Evolutionary conservation across 305 asterid species (phyloP).

Genomic region (Solanum chacoense): DNA sequence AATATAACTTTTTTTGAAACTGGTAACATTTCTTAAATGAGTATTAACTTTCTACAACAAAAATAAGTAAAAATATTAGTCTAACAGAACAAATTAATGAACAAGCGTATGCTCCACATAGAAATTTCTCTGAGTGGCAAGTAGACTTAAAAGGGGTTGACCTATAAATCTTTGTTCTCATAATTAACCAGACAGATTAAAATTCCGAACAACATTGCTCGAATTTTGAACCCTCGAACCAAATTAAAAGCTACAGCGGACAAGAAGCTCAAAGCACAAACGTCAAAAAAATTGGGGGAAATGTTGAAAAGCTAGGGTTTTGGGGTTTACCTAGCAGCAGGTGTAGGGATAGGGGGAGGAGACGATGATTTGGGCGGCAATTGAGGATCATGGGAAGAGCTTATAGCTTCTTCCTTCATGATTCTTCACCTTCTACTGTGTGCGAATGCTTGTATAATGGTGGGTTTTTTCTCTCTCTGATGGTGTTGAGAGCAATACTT

Average conservation of each 20-base stretch:
- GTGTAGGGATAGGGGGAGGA: conserved; percentile 66
- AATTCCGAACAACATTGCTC: background rate
- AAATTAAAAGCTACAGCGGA: background rate
- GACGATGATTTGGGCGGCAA: conserved; percentile 66
- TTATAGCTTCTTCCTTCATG: conserved; percentile 85
- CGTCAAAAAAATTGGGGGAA: background rate
- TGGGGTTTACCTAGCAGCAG: conserved; percentile 68
- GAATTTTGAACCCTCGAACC: background rate
- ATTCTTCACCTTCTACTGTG: background rate
- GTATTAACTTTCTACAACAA: background rate
- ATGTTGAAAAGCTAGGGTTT: conserved; percentile 18
- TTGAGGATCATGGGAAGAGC: conserved; percentile 76
- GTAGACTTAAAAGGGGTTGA: background rate
- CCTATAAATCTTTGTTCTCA: background rate
- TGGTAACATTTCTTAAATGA: background rate
- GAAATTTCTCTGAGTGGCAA: background rate
- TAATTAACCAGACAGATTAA: background rate
- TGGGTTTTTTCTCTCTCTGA: background rate
- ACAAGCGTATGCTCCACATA: background rate
- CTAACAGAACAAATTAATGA: background rate
- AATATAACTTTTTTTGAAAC: background rate
- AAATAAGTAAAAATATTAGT: background rate
- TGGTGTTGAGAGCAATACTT: background rate
- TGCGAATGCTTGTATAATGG: background rate
- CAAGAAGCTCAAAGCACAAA: background rate